phyloP scores from a whole-genome alignment of 2,329 filamentous ascomycete species.

The Paecilomyces fulvus region DNA sequence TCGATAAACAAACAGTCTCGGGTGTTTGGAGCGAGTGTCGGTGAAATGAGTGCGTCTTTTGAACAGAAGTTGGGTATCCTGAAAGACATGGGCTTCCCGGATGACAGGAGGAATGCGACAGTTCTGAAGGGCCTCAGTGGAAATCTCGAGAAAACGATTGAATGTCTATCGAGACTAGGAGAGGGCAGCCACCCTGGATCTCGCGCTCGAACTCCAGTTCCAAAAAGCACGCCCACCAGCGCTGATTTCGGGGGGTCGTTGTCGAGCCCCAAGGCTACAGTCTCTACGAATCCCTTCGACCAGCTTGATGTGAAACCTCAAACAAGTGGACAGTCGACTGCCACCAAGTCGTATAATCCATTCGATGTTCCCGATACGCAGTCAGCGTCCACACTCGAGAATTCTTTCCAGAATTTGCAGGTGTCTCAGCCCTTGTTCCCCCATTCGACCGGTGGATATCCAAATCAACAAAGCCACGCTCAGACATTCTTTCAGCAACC shows the following conservation, averaged over 20 bases:
- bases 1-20: constrained; percentile 22
- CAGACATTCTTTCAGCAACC: constrained; percentile 34
- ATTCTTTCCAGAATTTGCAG: constrained; percentile 68
- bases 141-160: constrained; percentile 76
- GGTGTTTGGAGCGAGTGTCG: constrained; percentile 61
- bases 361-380: constrained; percentile 47
- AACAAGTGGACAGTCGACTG: constrained; percentile 6
- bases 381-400: constrained; percentile 43
- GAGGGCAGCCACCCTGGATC: constrained; percentile 52
- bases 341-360: constrained; percentile 52
- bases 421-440: constrained; percentile 65
- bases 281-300: constrained; percentile 62
- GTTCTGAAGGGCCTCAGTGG: constrained; percentile 77
- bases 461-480: constrained; percentile 31
- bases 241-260: constrained; percentile 8
- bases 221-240: constrained; percentile 12
- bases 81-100: constrained; percentile 84
- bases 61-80: constrained; percentile 70
- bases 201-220: constrained; percentile 48
- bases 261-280: constrained; percentile 11
- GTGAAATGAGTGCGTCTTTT: constrained; percentile 39
- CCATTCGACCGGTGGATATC: constrained; percentile 61
- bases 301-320: constrained; percentile 33
- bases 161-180: constrained; percentile 73
- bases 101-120: constrained; percentile 70